Conservation (phyloP, 1,139 yeast genomes). For the Taphrina wiesneri region DNA sequence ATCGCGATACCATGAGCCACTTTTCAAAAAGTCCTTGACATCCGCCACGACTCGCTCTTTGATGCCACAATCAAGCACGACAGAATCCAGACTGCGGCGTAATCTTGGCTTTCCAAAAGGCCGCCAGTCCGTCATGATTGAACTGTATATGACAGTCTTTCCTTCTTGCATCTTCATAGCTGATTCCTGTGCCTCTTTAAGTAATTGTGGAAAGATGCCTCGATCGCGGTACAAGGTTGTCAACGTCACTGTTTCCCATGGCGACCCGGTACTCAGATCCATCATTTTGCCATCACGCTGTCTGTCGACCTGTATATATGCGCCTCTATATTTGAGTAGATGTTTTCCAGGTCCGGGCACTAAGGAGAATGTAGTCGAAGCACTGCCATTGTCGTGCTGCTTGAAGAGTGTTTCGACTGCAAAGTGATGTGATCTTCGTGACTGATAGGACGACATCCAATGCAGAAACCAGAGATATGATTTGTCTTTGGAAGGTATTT, state of each 20-base stretch:
- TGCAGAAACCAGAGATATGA: slow-evolving; percentile 92
- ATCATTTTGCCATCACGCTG: slow-evolving; percentile 87
- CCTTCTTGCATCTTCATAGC: slow-evolving; percentile 88
- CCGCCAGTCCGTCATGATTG: slow-evolving; percentile 99
- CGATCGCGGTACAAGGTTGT: slow-evolving; percentile 88
- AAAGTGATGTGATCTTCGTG: slow-evolving; percentile 58
- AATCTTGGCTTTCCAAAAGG: slow-evolving; percentile 96
- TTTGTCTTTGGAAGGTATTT: slow-evolving; percentile 90
- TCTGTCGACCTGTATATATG: slow-evolving; percentile 82
- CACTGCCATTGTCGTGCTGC: slow-evolving; percentile 92
- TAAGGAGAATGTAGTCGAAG: slow-evolving; percentile 78
- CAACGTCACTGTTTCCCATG: slow-evolving; percentile 90
- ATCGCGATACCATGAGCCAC: slow-evolving; percentile 90
- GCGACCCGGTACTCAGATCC: slow-evolving; percentile 88
- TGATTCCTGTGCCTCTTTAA: slow-evolving; percentile 78
- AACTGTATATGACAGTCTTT: slow-evolving; percentile 86
- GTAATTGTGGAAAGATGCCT: slow-evolving; percentile 64
- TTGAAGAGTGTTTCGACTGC: slow-evolving; percentile 84
- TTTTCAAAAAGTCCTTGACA: slow-evolving; percentile 71
- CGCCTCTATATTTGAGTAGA: slow-evolving; percentile 78
- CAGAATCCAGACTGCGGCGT: slow-evolving; percentile 81
- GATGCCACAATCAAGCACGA: slow-evolving; percentile 74
- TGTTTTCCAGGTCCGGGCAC: slow-evolving; percentile 99
- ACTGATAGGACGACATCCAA: slow-evolving; percentile 77
- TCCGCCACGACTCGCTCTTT: slow-evolving; percentile 67